Conservation (phyloP, 352 stramenopile species). For the Phytophthora ohioensis region DNA sequence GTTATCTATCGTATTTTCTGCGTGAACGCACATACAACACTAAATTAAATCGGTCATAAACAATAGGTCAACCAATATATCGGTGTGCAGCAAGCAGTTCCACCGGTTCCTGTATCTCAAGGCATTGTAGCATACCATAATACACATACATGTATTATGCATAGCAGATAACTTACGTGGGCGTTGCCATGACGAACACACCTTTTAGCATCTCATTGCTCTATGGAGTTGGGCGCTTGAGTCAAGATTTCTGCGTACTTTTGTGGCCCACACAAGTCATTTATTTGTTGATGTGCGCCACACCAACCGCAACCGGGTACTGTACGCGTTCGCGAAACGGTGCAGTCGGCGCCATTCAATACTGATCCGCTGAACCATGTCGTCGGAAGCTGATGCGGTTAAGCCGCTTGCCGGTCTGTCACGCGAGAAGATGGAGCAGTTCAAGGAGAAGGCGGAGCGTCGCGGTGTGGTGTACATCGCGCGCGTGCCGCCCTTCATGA, state of each 20-base stretch:
- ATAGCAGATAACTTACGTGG: too few relatives aligned
- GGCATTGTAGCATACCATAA: too few relatives aligned
- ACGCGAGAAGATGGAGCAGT: slow-evolving; percentile 58
- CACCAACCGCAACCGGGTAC: not conserved
- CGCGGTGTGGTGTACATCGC: slow-evolving; percentile 93
- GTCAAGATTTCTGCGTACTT: too few relatives aligned
- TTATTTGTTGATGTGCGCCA: not conserved
- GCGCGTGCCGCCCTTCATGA: slow-evolving; percentile 97
- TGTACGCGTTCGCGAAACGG: slow-evolving; percentile 16
- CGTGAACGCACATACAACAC: slow-evolving; percentile 20
- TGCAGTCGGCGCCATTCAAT: slow-evolving; percentile 29
- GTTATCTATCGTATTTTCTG: slow-evolving; percentile 27
- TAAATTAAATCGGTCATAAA: slow-evolving; percentile 39
- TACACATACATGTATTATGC: too few relatives aligned
- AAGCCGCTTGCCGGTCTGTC: slow-evolving; percentile 46
- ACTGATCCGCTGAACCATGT: slow-evolving; percentile 13
- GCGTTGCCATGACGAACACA: too few relatives aligned
- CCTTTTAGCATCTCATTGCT: too few relatives aligned
- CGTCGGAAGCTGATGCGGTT: slow-evolving; percentile 8
- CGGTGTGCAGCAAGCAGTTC: too few relatives aligned
- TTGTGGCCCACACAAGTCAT: not conserved
- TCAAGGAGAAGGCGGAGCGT: slow-evolving; percentile 59
- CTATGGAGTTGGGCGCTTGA: too few relatives aligned
- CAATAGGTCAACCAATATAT: slow-evolving; percentile 27
- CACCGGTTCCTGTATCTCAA: too few relatives aligned